Evolutionary conservation across 2,329 filamentous ascomycete species (phyloP), one percentile per base, ranked within the genome.

Genomic region (Colletotrichum magnum): DNA sequence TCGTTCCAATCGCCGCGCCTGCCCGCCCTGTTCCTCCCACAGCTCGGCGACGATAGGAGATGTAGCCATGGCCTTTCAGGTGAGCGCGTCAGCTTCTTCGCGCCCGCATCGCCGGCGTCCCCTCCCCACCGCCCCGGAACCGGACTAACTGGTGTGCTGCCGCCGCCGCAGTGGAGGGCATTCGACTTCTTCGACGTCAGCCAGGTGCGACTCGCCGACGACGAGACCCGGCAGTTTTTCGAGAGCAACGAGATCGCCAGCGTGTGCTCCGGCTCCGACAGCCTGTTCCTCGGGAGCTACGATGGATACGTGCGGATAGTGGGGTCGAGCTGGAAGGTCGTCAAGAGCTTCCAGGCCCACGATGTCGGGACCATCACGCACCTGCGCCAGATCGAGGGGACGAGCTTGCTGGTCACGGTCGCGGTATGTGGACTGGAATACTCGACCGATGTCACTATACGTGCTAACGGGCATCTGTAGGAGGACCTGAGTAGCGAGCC

Each of bases 121-220:
- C 6, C 21, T 24, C 21, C 21, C 21, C 21, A 24, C 21, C 21
- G 21, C 21, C 7, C 9, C 47, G 7, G 10, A 48, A 52, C 7
- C 28, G 4, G 21, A 57, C 59, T 69, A 28, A 71, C 24, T 32
- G 28, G 26, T 65, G 24, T 70, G 71, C 60, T 13, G 15, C 9
- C 10, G 24, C 74, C 12, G 15, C 9, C 10, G 24, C 74, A 97
- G 95, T 98, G 96, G 95, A 98, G 98, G 93, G 92, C 93, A 75
- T 99, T 99, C 86, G 95, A 97, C 87, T 99, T 99, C 91, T 98
- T 99, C 89, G 94, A 98, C 83, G 94, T 97, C 80, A 90, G 90
- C 79, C 92, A 93, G 79, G 91, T 98, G 80, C 90, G 92, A 77
- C 87, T 95, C 76, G 88, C 88, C 74, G 92, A 97, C 79, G 92